These are phyloP conservation scores for Eimeria tenella DNA, from an alignment of 169 alveolate species.

Conservation along the genomic window DNA sequence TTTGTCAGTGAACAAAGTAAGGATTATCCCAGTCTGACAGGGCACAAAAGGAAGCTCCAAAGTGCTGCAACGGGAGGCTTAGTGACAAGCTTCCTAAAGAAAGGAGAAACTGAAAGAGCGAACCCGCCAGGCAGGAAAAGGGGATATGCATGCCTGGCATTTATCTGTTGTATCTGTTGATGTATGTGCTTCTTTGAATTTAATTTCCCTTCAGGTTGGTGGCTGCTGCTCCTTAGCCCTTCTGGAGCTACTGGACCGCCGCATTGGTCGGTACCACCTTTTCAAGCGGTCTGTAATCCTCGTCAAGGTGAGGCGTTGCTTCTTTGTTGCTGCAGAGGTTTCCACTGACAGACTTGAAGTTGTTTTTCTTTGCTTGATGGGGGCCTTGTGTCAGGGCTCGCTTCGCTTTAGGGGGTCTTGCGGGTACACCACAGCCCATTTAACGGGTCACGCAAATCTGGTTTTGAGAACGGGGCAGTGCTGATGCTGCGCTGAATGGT, in stretches of 20 bases:
- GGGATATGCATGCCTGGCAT: not conserved
- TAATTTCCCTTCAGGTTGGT: slow-evolving; percentile 72
- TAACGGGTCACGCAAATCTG: too few relatives aligned
- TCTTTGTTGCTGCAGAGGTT: not conserved
- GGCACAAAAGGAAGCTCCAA: not conserved
- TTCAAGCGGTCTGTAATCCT: slow-evolving; percentile 80
- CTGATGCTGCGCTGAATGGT: too few relatives aligned
- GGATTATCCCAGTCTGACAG: not conserved
- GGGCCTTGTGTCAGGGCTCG: too few relatives aligned
- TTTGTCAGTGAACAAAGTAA: slow-evolving; percentile 79
- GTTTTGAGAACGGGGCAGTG: too few relatives aligned
- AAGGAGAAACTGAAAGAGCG: not conserved
- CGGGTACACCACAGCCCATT: too few relatives aligned
- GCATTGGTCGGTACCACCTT: slow-evolving; percentile 77
- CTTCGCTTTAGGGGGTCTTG: too few relatives aligned
- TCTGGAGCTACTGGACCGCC: slow-evolving; percentile 78
- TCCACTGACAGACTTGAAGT: too few relatives aligned
- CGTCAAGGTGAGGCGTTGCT: slow-evolving; percentile 76
- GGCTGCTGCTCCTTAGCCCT: slow-evolving; percentile 81
- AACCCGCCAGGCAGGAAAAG: not conserved
- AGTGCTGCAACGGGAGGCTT: not conserved
- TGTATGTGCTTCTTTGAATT: not conserved
- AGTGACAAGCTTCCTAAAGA: not conserved
- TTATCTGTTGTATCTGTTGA: not conserved
- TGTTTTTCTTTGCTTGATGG: not conserved